These are phyloP conservation scores for Exserohilum turcica DNA, from an alignment of 2,329 filamentous ascomycete genomes.

Conservation along the genomic window DNA sequence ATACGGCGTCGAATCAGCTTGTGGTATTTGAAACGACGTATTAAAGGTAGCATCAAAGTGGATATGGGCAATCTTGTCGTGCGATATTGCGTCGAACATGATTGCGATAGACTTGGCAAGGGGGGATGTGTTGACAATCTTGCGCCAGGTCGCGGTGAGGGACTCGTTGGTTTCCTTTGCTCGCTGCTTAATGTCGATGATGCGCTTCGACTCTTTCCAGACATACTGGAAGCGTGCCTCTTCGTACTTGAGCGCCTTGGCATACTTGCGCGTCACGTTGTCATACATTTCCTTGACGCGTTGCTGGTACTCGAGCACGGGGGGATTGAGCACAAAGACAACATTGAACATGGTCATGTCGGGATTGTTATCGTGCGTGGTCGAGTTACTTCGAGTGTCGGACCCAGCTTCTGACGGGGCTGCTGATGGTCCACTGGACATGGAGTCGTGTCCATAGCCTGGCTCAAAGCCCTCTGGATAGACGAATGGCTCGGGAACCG, in stretches of 20 bases:
- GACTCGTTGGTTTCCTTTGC: slow-evolving; percentile 71
- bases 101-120: slow-evolving; percentile 82
- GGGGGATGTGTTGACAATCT: slow-evolving; percentile 73
- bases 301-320: slow-evolving; percentile 74
- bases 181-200: slow-evolving; percentile 80
- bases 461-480: slow-evolving; percentile 47
- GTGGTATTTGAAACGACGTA: slow-evolving; percentile 67
- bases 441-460: slow-evolving; percentile 47
- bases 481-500: slow-evolving; percentile 33
- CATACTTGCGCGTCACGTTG: slow-evolving; percentile 89
- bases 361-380: slow-evolving; percentile 54
- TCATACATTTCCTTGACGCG: slow-evolving; percentile 80
- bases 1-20: slow-evolving; percentile 70
- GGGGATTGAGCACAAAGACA: slow-evolving; percentile 86
- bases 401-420: slow-evolving; percentile 46
- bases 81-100: slow-evolving; percentile 79
- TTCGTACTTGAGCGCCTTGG: slow-evolving; percentile 89
- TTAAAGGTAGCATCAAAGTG: slow-evolving; percentile 69
- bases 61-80: slow-evolving; percentile 83
- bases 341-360: slow-evolving; percentile 98
- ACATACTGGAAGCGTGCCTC: slow-evolving; percentile 90
- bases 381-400: slow-evolving; percentile 48
- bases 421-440: slow-evolving; percentile 32
- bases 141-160: slow-evolving; percentile 70
- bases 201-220: slow-evolving; percentile 85